phyloP scores from a whole-genome alignment of 371 early-diverging fungal species.

The Mucor irregularis region DNA sequence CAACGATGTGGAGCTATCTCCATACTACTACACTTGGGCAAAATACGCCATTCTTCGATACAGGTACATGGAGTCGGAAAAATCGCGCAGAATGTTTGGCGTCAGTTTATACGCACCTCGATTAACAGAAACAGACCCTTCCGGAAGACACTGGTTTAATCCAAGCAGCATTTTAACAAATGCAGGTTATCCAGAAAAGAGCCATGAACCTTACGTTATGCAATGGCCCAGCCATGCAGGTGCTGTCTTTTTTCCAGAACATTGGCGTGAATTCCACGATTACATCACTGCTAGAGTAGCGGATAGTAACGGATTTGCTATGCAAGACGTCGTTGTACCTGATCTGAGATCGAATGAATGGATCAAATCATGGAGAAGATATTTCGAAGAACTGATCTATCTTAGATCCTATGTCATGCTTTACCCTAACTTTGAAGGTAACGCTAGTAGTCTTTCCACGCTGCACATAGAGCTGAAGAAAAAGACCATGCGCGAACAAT shows the following conservation, averaged over 20 bases:
- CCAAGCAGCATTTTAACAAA: neutral
- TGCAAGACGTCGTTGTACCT: constrained; percentile 9
- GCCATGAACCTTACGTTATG: constrained; percentile 23
- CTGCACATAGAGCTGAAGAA: constrained; percentile 50
- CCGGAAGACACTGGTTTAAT: constrained; percentile 25
- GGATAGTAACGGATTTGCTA: constrained; percentile 46
- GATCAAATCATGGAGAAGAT: constrained; percentile 62
- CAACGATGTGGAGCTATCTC: constrained; percentile 59
- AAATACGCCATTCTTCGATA: constrained; percentile 61
- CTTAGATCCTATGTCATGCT: constrained; percentile 64
- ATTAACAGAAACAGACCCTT: constrained; percentile 37
- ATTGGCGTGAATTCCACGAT: constrained; percentile 70
- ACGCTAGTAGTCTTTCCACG: constrained; percentile 46
- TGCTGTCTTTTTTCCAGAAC: constrained; percentile 66
- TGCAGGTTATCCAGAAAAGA: neutral
- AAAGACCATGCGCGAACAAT: constrained; percentile 20
- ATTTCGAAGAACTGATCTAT: constrained; percentile 63
- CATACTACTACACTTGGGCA: constrained; percentile 57
- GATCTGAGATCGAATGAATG: constrained; percentile 50
- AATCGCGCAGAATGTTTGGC: constrained; percentile 44
- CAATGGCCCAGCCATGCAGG: constrained; percentile 59
- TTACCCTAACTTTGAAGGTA: constrained; percentile 47
- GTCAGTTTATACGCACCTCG: constrained; percentile 64
- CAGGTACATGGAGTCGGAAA: constrained; percentile 31
- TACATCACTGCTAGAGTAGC: constrained; percentile 56